A percentile compares a stretch with the other conserved stretches of the same genome.
phyloP scores from a whole-genome alignment of 176 grass and related monocot genomes.

The Juncus effusus region DNA sequence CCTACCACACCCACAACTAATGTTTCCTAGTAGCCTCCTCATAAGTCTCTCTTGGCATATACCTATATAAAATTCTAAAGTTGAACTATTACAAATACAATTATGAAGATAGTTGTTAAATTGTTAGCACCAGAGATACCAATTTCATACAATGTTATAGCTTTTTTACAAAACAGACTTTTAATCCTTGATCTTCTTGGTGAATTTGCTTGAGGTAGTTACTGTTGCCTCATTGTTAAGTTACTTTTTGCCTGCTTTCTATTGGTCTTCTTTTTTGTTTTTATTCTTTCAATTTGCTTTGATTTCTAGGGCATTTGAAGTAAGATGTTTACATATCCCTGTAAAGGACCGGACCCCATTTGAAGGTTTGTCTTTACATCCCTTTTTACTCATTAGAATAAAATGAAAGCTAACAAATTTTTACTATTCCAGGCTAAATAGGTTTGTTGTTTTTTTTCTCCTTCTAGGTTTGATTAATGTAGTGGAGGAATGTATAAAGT shows the following conservation, averaged over 20 bases:
- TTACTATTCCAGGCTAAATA: conserved; percentile 9
- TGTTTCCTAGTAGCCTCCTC: too few relatives aligned
- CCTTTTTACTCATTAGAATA: not conserved
- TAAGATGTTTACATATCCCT: conserved; percentile 84
- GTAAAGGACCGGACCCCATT: conserved; percentile 84
- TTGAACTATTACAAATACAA: too few relatives aligned
- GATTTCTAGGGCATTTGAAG: conserved; percentile 61
- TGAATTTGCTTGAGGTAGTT: not conserved
- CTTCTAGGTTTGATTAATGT: conserved; percentile 45
- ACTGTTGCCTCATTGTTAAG: not conserved
- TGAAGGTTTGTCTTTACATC: conserved; percentile 48
- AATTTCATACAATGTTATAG: too few relatives aligned
- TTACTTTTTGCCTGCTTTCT: not conserved
- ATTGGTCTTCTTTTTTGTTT: not conserved
- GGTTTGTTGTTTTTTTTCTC: conserved; percentile 8
- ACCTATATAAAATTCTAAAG: too few relatives aligned
- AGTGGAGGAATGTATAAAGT: conserved; percentile 49
- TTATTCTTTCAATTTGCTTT: conserved; percentile 8
- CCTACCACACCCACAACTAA: too few relatives aligned
- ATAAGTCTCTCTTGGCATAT: too few relatives aligned
- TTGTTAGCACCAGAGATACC: too few relatives aligned
- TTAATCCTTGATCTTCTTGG: not conserved
- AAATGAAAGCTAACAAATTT: not conserved
- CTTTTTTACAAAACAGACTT: too few relatives aligned
- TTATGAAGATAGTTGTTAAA: too few relatives aligned